A percentile compares a stretch with the other conserved stretches of the same genome.
Evolutionary conservation across 305 asterid genomes (phyloP).

Genomic region (Euphrasia arctica): DNA sequence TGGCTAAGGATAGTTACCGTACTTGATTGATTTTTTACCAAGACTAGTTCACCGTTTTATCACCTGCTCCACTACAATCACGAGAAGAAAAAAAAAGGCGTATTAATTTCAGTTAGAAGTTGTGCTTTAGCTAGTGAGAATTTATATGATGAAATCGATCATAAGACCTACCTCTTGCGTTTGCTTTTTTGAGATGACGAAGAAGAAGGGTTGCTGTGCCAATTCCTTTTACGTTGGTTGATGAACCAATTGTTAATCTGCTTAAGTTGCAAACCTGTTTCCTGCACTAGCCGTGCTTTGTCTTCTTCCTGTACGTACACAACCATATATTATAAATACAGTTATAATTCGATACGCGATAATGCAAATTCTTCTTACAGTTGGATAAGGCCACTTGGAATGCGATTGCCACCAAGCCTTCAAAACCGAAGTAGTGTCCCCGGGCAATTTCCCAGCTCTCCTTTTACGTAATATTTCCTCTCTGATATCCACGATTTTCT

Average conservation of each 20-base stretch:
- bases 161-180: constrained; percentile 62
- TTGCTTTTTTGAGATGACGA: constrained; percentile 81
- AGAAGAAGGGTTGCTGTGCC: constrained; percentile 89
- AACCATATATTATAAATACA: not conserved
- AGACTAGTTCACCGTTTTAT: constrained; percentile 23
- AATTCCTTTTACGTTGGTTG: constrained; percentile 91
- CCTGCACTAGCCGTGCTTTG: constrained; percentile 85
- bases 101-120: not conserved
- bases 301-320: constrained; percentile 71
- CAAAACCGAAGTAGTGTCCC: constrained; percentile 84
- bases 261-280: constrained; percentile 89
- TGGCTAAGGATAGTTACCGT: not conserved
- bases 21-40: not conserved
- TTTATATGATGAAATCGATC: not conserved
- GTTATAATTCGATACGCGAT: not conserved
- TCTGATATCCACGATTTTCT: constrained; percentile 86
- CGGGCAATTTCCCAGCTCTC: constrained; percentile 95
- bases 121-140: not conserved
- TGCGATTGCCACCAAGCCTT: constrained; percentile 99
- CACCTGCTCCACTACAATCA: constrained; percentile 41
- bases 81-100: not conserved
- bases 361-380: constrained; percentile 39
- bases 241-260: constrained; percentile 94
- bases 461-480: constrained; percentile 95
- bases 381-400: constrained; percentile 98